Evolutionary conservation across 805 yeast genomes (phyloP), one percentile per base, ranked within the genome.

Genomic region (Suhomyces kilbournensis): DNA sequence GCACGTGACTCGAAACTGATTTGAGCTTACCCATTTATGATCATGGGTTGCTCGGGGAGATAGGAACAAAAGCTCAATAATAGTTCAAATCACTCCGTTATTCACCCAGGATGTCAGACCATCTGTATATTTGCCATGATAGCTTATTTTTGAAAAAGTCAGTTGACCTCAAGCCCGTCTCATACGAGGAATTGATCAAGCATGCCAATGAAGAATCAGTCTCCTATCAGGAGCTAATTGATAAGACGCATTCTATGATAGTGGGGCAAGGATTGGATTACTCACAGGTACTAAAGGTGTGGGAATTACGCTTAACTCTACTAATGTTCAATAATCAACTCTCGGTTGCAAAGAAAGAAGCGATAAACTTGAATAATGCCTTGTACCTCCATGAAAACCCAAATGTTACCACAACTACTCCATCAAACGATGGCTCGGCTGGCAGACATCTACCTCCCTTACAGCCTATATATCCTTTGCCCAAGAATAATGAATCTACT

Each of bases 291-390:
- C 46, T 68, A 15, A 57, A 55, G 40, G 34, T 72, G 20, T 75
- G 78, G 78, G 72, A 71, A 46, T 63, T 70, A 7, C 59, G 79
- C n/a, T 57, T 75, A 20, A 55, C 61, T 14, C 57, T 69, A 9
- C 59, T 62, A 10, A 49, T 74, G 3, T 73, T 73, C 59, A 63
- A 60, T 49, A 59, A 66, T 48, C 67, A 66, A 44, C 59, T 71
- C 14, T 52, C 54, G 3, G 47, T 50, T 6, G 78, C 78, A 4
- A 70, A 67, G 52, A 56, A 60, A 22, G 79, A 75, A 53, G 77
- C 76, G 4, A 61, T 70, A 42, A 64, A 61, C 46, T 54, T 75
- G 47, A 74, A 72, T 53, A 71, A 73, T 51, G 61, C 66, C 8
- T 59, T 74, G 26, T 74, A 70, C 53, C 48, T 64, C 38, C 53